Evolutionary conservation across 202 grass and related monocot genomes (phyloP).

Genomic region (Carex sylvatica): DNA sequence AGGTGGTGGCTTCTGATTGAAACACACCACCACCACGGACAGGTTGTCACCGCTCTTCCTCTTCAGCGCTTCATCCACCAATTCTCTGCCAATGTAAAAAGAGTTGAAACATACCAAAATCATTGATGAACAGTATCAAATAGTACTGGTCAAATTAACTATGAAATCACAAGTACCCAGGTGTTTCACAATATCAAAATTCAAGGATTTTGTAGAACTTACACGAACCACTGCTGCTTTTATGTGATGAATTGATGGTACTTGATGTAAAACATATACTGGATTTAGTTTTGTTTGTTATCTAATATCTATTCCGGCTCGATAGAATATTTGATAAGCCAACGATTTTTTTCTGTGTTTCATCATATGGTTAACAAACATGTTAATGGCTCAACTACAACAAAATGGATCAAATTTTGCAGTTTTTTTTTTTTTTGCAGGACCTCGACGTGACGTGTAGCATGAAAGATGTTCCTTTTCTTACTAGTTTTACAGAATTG

Average conservation of each 20-base stretch:
- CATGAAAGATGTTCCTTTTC: no score
- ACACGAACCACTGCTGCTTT: neutral
- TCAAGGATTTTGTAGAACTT: neutral
- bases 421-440: no score
- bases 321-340: no score
- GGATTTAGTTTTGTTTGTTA: no score
- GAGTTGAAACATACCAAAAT: neutral
- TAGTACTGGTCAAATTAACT: no score
- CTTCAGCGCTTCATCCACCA: conserved; percentile 85
- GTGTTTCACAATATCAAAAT: neutral
- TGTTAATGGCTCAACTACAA: no score
- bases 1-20: conserved; percentile 67
- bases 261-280: no score
- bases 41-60: conserved; percentile 84
- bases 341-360: no score
- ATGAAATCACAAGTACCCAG: neutral
- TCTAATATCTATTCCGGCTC: no score
- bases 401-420: no score
- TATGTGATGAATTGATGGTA: neutral
- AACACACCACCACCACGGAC: conserved; percentile 78
- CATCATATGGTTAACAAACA: no score
- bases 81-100: conserved; percentile 33
- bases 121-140: neutral
- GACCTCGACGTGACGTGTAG: no score
- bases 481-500: neutral